Base-by-base conservation (phyloP, 129 eudicot genomes). In the Lonicera japonica region DNA sequence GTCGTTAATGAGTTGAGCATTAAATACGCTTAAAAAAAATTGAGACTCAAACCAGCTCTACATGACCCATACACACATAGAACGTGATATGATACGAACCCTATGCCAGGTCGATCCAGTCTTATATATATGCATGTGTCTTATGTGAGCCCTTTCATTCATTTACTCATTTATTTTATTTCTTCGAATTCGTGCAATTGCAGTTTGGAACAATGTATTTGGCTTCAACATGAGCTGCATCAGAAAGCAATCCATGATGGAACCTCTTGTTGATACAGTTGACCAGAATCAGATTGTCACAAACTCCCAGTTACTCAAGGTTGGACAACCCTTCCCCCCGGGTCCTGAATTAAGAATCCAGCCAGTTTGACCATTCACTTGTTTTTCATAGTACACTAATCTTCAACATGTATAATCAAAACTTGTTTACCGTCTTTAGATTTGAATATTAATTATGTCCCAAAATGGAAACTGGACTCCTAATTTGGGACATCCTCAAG, bases 181-280 rank as follows among this genome's bases (percentile, higher is more conserved):
- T 19, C 4, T 60, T 55, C 54, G 43, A 51, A 17, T 25, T 40
- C 21, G 68, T 64, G 63, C 61, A 71, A 59, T 0, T 70, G 56
- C 86, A 91, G 98, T 91, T 76, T 91, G 98, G 96, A 84, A 91
- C 72, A 79, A 76, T 80, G 98, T 91, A 21, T 91, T 87, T 17
- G 98, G 98, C 21, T 91, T 91, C 66, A 90, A 91, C 79, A 91
- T 91, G 98, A 91, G 96, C 80, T 87, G 96, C 82, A 87, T 91
- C 40, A 80, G 94, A 68, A 87, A 91, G 79, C 90, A 87, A 58
- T 70, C 96, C 62, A 82, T 91, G 67, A 67, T 79, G 77, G 98
- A 91, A 58, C 98, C 98, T 46, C 96, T 91, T 70, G 98, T 91
- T 47, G 98, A 91, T 76, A 84, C 84, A 15, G 98, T 91, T 39